Evolutionary conservation across 352 stramenopile species (phyloP).

Genomic region (Globisporangium recalcitrans): DNA sequence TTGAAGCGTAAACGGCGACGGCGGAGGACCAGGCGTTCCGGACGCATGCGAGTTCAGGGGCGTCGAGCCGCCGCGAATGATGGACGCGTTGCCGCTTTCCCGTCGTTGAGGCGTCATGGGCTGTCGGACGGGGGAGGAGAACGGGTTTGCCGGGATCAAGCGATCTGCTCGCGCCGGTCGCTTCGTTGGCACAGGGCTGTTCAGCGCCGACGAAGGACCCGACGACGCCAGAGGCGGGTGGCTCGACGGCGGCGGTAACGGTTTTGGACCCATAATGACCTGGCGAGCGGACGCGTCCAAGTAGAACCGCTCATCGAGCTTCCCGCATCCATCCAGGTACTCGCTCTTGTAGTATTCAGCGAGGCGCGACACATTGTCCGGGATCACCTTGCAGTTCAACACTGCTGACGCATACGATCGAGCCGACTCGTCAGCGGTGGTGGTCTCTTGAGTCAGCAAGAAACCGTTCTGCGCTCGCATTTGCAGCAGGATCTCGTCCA

Average conservation of each 20-base stretch:
- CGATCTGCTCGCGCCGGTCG: slow-evolving; percentile 11
- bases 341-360: slow-evolving; percentile 33
- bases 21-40: slow-evolving; percentile 16
- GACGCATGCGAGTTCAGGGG: slow-evolving; percentile 1
- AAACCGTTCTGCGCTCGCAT: slow-evolving; percentile 24
- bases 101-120: slow-evolving; percentile 31
- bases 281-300: slow-evolving; percentile 27
- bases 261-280: slow-evolving; percentile 30
- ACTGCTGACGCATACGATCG: slow-evolving; percentile 23
- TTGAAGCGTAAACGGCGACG: slow-evolving; percentile 42
- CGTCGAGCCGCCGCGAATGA: slow-evolving; percentile 28
- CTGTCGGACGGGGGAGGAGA: slow-evolving; percentile 32
- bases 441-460: slow-evolving; percentile 14
- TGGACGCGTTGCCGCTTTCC: slow-evolving; percentile 17
- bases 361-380: slow-evolving; percentile 34
- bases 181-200: slow-evolving; percentile 14
- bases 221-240: slow-evolving; percentile 9
- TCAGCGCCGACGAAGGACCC: slow-evolving; percentile 6
- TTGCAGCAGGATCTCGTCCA: slow-evolving; percentile 38
- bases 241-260: slow-evolving; percentile 11
- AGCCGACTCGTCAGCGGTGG: not conserved
- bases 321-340: slow-evolving; percentile 43
- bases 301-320: slow-evolving; percentile 60
- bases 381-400: slow-evolving; percentile 33
- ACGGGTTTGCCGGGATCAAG: slow-evolving; percentile 15